These are phyloP conservation scores for Sporothrix pseudoabietina DNA, from an alignment of 2,329 filamentous ascomycete genomes.

Conservation along the genomic window DNA sequence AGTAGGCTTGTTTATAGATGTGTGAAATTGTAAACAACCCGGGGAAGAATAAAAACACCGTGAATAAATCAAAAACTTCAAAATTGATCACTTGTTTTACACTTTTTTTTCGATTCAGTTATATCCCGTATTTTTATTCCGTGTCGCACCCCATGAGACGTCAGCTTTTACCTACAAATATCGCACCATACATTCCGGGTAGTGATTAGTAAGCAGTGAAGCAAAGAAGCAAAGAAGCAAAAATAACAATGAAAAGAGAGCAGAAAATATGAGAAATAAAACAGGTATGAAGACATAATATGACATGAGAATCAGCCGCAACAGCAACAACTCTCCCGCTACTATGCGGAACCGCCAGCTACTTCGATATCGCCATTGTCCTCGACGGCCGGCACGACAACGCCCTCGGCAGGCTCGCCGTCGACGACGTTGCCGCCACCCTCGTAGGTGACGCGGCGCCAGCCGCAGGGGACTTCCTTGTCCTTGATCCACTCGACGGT, in stretches of 20 bases:
- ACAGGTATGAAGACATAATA: not conserved
- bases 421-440: constrained; percentile 54
- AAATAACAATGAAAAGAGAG: not conserved
- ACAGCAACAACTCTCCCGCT: no score
- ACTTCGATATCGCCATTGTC: constrained; percentile 43
- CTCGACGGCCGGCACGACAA: constrained; percentile 45
- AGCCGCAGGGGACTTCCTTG: constrained; percentile 59
- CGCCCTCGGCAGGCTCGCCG: constrained; percentile 58
- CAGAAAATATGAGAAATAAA: not conserved
- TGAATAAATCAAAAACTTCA: no score
- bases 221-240: not conserved
- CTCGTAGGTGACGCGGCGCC: constrained; percentile 65
- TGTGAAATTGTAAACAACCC: not conserved
- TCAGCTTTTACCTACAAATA: constrained; percentile 6
- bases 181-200: constrained; percentile 11
- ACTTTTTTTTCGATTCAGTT: not conserved
- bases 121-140: not conserved
- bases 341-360: not conserved
- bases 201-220: not conserved
- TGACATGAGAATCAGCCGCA: not conserved
- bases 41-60: not conserved
- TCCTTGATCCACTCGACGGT: constrained; percentile 72
- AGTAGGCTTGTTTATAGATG: no score
- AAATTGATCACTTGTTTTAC: not conserved
- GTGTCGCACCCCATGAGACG: not conserved